Percentiles rank a stretch among this genome's conserved stretches.
Evolutionary conservation across 2,329 filamentous ascomycete species (phyloP).

Genomic region (Fusarium hostae): DNA sequence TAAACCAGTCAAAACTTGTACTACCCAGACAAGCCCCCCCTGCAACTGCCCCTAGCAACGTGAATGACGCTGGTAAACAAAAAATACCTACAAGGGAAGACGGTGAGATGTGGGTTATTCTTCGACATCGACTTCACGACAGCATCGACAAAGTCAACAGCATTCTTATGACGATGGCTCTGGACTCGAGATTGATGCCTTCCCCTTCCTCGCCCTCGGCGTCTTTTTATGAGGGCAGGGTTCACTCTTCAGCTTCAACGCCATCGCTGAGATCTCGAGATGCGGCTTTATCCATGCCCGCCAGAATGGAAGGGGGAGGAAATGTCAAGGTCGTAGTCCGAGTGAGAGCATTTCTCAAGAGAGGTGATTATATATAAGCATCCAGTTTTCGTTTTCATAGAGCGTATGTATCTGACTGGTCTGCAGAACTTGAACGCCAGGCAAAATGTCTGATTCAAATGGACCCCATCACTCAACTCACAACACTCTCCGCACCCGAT

Average conservation of each 20-base stretch:
- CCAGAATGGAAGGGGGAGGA: constrained; percentile 71
- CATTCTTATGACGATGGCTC: constrained; percentile 55
- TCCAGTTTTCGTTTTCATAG: neutral
- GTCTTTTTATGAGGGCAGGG: constrained; percentile 46
- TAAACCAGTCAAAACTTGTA: constrained; percentile 25
- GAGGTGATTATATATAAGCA: constrained; percentile 65
- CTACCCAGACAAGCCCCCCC: constrained; percentile 25
- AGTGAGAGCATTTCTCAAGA: constrained; percentile 80
- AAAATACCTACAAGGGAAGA: constrained; percentile 13
- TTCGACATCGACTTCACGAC: constrained; percentile 55
- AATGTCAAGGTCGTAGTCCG: constrained; percentile 87
- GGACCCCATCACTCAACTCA: constrained; percentile 87
- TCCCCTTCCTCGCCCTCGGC: constrained; percentile 47
- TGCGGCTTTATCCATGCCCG: constrained; percentile 68
- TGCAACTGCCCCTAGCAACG: constrained; percentile 51
- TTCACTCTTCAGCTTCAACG: constrained; percentile 78
- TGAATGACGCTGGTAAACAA: constrained; percentile 51
- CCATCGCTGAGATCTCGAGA: constrained; percentile 81
- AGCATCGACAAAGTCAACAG: constrained; percentile 54
- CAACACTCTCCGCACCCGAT: constrained; percentile 78
- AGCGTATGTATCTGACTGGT: neutral
- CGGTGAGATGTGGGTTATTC: constrained; percentile 52
- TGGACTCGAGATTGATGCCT: constrained; percentile 60
- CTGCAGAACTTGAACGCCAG: constrained; percentile 79
- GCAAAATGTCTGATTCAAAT: constrained; percentile 90